A percentile compares a stretch with the other conserved stretches of the same genome.
phyloP scores from a whole-genome alignment of 176 grass and related monocot genomes.

The Bromus sterilis region DNA sequence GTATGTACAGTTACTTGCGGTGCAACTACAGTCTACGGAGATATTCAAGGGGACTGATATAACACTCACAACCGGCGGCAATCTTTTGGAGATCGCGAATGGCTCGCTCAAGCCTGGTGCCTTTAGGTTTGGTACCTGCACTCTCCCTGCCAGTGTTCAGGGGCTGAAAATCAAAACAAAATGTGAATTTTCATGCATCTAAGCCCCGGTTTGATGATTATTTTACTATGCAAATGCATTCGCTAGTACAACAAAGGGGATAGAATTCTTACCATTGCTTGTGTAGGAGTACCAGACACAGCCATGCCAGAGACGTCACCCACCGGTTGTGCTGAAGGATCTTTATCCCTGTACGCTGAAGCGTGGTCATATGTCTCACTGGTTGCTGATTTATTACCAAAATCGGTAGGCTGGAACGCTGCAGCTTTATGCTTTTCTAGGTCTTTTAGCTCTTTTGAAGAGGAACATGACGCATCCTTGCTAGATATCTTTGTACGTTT shows the following conservation, averaged over 20 bases:
- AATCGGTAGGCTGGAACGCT: constrained; percentile 16
- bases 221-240: constrained; percentile 2
- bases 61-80: constrained; percentile 77
- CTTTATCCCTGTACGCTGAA: constrained; percentile 51
- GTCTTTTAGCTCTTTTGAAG: constrained; percentile 46
- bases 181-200: background rate
- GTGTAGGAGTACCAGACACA: constrained; percentile 42
- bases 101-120: constrained; percentile 90
- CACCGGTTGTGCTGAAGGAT: constrained; percentile 46
- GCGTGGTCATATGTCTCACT: constrained; percentile 45
- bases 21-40: background rate
- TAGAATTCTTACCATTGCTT: constrained; percentile 41
- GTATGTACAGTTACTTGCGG: constrained; percentile 26
- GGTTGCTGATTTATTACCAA: constrained; percentile 37
- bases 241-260: background rate
- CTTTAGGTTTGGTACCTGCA: constrained; percentile 80
- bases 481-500: constrained; percentile 33
- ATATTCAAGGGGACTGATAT: background rate
- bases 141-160: constrained; percentile 51
- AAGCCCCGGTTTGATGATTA: background rate
- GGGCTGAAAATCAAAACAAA: constrained; percentile 41
- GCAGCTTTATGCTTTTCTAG: constrained; percentile 59
- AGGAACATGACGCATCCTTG: constrained; percentile 49
- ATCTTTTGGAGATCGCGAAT: constrained; percentile 89
- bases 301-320: constrained; percentile 47